Evolutionary conservation across 306 rosid species (phyloP), one percentile per base, ranked within the genome.

Genomic region (Trifolium fragiferum): DNA sequence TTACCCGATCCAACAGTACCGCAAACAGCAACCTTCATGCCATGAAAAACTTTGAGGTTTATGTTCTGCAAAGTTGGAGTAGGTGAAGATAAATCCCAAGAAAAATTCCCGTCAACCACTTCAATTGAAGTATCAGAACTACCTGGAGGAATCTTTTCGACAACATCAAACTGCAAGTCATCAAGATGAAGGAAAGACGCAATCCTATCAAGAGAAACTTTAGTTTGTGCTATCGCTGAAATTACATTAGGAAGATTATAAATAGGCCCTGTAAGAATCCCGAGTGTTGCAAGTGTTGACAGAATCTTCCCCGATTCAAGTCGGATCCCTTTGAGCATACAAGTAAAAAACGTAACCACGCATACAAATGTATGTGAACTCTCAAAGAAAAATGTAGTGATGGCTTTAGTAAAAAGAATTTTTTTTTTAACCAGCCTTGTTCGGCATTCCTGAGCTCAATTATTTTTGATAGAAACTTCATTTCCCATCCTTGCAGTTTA

Each of bases 1-100:
- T 89, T 92, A n/a, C 97, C 97, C 0, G 93, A 82, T 72, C 89
- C 87, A 76, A 87, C 89, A 73, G 83, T 83, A 43, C 91, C 86
- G 57, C 86, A 85, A 59, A 85, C 77, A 40, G 87, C 89, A 64
- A 82, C 87, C 70, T 64, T 80, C 84, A 87, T 80, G 30, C 87
- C 86, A 1, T 62, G 75, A 55, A 15, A 40, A 72, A 86, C 73
- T 43, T 14, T 50, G 41, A 86, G 38, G 53, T 81, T 86, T 68
- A 78, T 72, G 68, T 76, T 35, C 66, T 78, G 67, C 62, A 83
- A 76, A 7, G 82, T 76, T 47, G 80, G 30, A 69, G 27, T 64
- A 41, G 79, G 21, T 12, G 82, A 78, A 75, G 87, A 72, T 43
- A 73, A 33, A 46, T 86, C 84, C 90, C 90, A 86, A 57, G 90